Base-by-base conservation (phyloP, 2,329 filamentous ascomycete species). In the Penicillium sp. region DNA sequence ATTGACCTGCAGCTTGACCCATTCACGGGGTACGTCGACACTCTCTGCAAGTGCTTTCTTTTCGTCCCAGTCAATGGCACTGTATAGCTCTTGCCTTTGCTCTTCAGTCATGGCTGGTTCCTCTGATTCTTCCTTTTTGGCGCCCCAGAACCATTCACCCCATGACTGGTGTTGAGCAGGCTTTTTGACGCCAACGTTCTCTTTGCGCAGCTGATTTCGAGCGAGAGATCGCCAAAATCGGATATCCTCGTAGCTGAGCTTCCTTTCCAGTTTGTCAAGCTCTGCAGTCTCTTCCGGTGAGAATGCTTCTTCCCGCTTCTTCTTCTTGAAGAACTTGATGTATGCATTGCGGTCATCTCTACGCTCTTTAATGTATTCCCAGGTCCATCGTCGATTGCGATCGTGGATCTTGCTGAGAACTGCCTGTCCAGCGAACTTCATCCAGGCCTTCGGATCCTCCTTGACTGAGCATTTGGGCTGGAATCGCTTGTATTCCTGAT, bases 61-160 rank as follows among this genome's bases (percentile, higher is more conserved):
- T 75, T 99, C 95, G 61, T 99, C 91, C 88, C 93, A 99, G 68
- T 98, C 95, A 67, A 99, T 99, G 49, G 91, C 96, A 65, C 96
- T 89, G 74, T 98, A 99, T 10, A 99, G 84, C 75, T 99, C 93
- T 72, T 98, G 92, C 43, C 93, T 88, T 73, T 99, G 93, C 74
- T 98, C 88, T 60, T 99, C 95, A 0, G 91, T 96, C 83, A 99
- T 96, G 58, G 91, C 86, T 0, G 88, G 90, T 60, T 93, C 90
- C 65, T 96, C 89, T 4, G 87, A 82, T 45, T 90, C 82, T 42
- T 90, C 83, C 50, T 88, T 81, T 66, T 92, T 90, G 1, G 87
- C 82, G 21, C 93, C 93, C 93, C 93, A 98, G 29, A 91, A 84
- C 93, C 93, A 99, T 27, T 90, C 84, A 24, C 90, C 76, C 95